phyloP scores from a whole-genome alignment of 257 asterid species.

The Leonotis leonurus region DNA sequence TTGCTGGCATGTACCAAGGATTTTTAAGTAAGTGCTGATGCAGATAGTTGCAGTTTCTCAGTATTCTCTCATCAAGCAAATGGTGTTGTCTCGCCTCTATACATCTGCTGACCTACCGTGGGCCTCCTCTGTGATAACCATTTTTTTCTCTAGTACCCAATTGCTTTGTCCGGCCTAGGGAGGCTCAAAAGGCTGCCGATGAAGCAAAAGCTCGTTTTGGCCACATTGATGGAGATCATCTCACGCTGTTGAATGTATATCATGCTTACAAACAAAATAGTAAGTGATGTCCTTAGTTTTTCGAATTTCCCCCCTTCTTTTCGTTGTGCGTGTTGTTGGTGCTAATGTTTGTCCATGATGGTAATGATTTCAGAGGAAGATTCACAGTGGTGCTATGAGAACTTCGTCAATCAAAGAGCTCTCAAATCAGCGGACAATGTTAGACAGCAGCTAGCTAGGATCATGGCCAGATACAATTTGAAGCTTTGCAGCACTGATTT shows the following conservation, averaged over 20 bases:
- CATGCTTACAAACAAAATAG: conserved; percentile 94
- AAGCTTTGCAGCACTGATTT: conserved; percentile 97
- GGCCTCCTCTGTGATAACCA: conserved; percentile 99
- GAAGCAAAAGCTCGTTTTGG: conserved; percentile 99
- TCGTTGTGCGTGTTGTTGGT: not conserved
- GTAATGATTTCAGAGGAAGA: conserved; percentile 61
- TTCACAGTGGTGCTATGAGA: conserved; percentile 88
- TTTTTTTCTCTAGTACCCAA: conserved; percentile 99
- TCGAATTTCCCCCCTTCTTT: not conserved
- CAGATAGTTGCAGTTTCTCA: conserved; percentile 99
- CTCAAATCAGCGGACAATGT: conserved; percentile 94
- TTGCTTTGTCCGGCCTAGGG: conserved; percentile 99
- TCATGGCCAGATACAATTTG: conserved; percentile 83
- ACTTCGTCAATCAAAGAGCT: conserved; percentile 73
- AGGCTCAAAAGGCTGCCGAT: conserved; percentile 97
- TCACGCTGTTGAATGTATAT: conserved; percentile 82
- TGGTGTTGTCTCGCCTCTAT: conserved; percentile 98
- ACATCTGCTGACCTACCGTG: conserved; percentile 99
- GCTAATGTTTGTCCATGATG: conserved; percentile 11
- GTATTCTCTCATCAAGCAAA: conserved; percentile 95
- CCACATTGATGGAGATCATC: conserved; percentile 95
- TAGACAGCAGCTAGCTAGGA: conserved; percentile 87
- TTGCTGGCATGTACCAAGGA: conserved; percentile 80
- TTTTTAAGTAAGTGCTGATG: conserved; percentile 97
- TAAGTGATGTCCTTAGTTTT: conserved; percentile 26